A percentile compares a stretch with the other conserved stretches of the same genome.
phyloP scores from a whole-genome alignment of 805 yeast genomes.

The Lipomyces lipofer region DNA sequence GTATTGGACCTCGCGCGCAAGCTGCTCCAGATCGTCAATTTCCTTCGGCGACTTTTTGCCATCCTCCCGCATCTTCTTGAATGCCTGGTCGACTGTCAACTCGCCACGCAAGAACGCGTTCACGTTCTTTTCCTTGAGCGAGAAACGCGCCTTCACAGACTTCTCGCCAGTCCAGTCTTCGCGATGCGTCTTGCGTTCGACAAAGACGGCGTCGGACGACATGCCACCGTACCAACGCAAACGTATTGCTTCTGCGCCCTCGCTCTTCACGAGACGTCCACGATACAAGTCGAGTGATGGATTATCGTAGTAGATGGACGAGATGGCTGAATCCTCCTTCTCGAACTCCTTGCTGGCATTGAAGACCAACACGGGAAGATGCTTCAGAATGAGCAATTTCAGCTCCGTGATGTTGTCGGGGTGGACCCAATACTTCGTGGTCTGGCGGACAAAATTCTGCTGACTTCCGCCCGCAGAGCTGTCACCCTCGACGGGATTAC shows the following conservation, averaged over 20 bases:
- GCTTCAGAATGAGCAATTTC: slow-evolving; percentile 87
- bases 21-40: slow-evolving; percentile 85
- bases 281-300: slow-evolving; percentile 84
- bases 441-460: slow-evolving; percentile 97
- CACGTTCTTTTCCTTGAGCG: slow-evolving; percentile 85
- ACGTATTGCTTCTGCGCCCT: slow-evolving; percentile 98
- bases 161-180: slow-evolving; percentile 99
- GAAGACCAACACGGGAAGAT: slow-evolving; percentile 94
- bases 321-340: slow-evolving; percentile 90
- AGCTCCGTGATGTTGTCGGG: slow-evolving; percentile 97
- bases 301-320: slow-evolving; percentile 95
- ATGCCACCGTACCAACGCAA: slow-evolving; percentile 99
- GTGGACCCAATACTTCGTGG: slow-evolving; percentile 99
- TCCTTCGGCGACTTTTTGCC: slow-evolving; percentile 86
- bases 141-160: slow-evolving; percentile 96
- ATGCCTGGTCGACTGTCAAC: slow-evolving; percentile 83
- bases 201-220: slow-evolving; percentile 87
- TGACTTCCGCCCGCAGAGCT: slow-evolving; percentile 97
- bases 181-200: slow-evolving; percentile 96
- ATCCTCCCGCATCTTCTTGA: slow-evolving; percentile 88
- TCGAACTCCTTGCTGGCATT: slow-evolving; percentile 96
- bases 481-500: slow-evolving; percentile 93
- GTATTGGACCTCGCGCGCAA: slow-evolving; percentile 92
- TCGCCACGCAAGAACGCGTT: slow-evolving; percentile 81
- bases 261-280: slow-evolving; percentile 92